phyloP scores from a whole-genome alignment of 352 stramenopile genomes.

The Aphanomyces euteiches region DNA sequence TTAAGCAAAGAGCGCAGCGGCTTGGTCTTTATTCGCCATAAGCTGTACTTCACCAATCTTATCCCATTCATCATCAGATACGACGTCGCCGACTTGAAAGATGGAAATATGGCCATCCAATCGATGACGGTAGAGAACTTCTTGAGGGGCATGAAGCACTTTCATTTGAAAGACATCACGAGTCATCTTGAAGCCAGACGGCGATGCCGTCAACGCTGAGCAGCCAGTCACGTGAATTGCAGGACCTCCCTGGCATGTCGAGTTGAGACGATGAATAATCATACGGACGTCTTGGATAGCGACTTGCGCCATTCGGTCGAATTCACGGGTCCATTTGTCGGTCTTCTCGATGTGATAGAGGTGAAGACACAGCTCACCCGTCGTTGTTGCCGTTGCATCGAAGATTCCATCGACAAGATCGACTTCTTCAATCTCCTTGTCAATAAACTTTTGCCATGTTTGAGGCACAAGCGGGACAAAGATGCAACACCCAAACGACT shows the following conservation, averaged over 20 bases:
- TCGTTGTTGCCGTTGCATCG: neutral
- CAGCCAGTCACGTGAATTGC: slow-evolving; percentile 12
- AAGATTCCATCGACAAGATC: slow-evolving; percentile 23
- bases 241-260: neutral
- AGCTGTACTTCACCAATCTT: slow-evolving; percentile 16
- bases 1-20: neutral
- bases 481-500: slow-evolving; percentile 25
- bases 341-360: slow-evolving; percentile 29
- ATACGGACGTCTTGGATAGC: neutral
- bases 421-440: slow-evolving; percentile 24
- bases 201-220: slow-evolving; percentile 16
- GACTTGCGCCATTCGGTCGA: slow-evolving; percentile 21
- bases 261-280: neutral
- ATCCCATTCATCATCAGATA: neutral
- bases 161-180: slow-evolving; percentile 19
- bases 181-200: slow-evolving; percentile 15
- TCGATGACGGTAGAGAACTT: slow-evolving; percentile 20
- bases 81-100: neutral
- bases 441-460: slow-evolving; percentile 21
- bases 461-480: slow-evolving; percentile 11
- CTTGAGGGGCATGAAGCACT: slow-evolving; percentile 5
- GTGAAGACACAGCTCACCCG: slow-evolving; percentile 17
- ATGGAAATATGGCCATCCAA: neutral
- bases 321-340: slow-evolving; percentile 12
- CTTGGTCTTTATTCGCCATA: slow-evolving; percentile 9